Evolutionary conservation across 257 asterid genomes (phyloP).

Genomic region (Mitragyna speciosa): DNA sequence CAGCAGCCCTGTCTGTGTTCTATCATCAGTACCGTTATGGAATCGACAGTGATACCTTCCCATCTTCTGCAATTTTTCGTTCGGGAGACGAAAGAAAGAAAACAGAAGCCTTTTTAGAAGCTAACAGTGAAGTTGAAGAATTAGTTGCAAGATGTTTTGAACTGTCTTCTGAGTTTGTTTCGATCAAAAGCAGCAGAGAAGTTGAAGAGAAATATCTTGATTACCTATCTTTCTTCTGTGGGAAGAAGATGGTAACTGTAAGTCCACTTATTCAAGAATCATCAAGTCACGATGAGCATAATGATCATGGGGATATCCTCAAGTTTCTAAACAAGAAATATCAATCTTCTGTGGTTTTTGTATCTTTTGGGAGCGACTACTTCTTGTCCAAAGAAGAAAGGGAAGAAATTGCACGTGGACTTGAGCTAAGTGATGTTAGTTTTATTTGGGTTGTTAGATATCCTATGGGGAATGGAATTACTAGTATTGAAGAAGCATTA

Average conservation of each 20-base stretch:
- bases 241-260: constrained; percentile 9
- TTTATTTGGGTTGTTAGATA: constrained; percentile 21
- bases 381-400: constrained; percentile 8
- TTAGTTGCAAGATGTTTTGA: not conserved
- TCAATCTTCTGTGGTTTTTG: constrained; percentile 6
- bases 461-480: not conserved
- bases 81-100: constrained; percentile 1
- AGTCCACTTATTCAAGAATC: constrained; percentile 23
- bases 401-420: constrained; percentile 24
- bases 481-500: not conserved
- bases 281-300: not conserved
- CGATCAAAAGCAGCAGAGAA: constrained; percentile 10
- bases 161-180: constrained; percentile 3
- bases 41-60: not conserved
- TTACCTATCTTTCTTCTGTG: constrained; percentile 1
- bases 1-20: constrained; percentile 1
- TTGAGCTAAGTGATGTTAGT: constrained; percentile 11
- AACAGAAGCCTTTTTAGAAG: not conserved
- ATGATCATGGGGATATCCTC: not conserved
- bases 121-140: not conserved
- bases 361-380: constrained; percentile 19
- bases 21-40: not conserved
- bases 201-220: constrained; percentile 15
- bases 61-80: constrained; percentile 6
- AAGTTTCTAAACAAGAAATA: not conserved